Percentiles rank a stretch among this genome's conserved stretches.
These are phyloP conservation scores for Spergularia bocconei DNA, from an alignment of 148 eudicot species.

Conservation along the genomic window DNA sequence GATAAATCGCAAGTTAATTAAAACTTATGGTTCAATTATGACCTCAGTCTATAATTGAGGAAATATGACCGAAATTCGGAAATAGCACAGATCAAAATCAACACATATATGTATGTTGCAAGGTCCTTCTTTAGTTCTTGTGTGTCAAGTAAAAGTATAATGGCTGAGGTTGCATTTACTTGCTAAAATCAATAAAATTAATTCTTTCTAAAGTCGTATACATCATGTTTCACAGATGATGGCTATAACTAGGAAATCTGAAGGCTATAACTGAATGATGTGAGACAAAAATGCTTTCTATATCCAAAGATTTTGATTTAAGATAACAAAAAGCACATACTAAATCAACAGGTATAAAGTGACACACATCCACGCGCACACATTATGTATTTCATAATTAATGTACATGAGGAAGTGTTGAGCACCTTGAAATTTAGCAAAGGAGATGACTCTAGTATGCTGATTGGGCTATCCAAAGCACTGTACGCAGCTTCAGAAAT, in stretches of 20 bases:
- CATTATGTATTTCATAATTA: neutral
- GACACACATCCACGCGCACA: neutral
- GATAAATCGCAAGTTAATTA: constrained; percentile 10
- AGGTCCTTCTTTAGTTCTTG: neutral
- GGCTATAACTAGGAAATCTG: too few relatives aligned
- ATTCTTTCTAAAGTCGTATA: too few relatives aligned
- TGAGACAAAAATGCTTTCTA: neutral
- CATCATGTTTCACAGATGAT: too few relatives aligned
- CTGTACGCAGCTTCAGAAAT: constrained; percentile 91
- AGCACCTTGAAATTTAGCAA: constrained; percentile 78
- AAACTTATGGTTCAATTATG: neutral
- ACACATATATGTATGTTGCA: neutral
- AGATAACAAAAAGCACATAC: neutral
- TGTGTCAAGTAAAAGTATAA: too few relatives aligned
- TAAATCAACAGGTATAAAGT: neutral
- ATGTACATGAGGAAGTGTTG: neutral
- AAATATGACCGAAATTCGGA: neutral
- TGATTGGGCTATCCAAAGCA: constrained; percentile 90
- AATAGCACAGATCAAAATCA: neutral
- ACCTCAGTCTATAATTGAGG: neutral
- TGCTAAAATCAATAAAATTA: too few relatives aligned
- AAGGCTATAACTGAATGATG: neutral
- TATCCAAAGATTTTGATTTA: neutral
- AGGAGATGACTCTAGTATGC: constrained; percentile 83
- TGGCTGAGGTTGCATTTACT: too few relatives aligned